Base-by-base conservation (phyloP, 2,329 filamentous ascomycete genomes). In the Pyrenophora seminiperda region DNA sequence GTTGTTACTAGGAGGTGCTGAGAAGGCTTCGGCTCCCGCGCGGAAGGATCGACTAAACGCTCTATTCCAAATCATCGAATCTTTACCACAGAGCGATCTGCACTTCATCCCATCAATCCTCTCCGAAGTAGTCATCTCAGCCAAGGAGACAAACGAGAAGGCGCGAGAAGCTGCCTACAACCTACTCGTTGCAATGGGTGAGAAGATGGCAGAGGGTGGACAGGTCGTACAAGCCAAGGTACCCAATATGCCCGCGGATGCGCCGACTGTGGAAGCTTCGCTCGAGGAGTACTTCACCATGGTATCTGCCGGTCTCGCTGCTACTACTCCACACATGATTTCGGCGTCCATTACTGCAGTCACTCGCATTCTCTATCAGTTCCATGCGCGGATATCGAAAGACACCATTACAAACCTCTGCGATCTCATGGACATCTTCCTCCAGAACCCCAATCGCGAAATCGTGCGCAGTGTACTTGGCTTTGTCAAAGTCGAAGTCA, bases 231-330 rank as follows among this genome's bases (percentile, higher is more conserved):
- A 96, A 73, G 87, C 84, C 61, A 90, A 93, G 70, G 89, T 97
- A 2, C 83, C 90, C 2, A 86, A 93, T 70, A 96, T 97, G 91
- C 83, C 90, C 3, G 77, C 83, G 39, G 86, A 95, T 71, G 88
- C 91, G 0, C 87, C 90, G 2, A 79, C 86, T 24, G 91, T 88
- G 3, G 80, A 83, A 2, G 93, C 94, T 15, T 92, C 83, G 33
- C 83, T 99, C 30, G 93, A 97, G 66, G 94, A 97, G 73, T 97
- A 91, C 76, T 90, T 97, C 77, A 97, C 93, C 47, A 99, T 99
- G 94, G 89, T 97, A 22, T 96, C 90, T 60, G 94, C 94, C 40
- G 94, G 94, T 76, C 83, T 99, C 44, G 94, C 93, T 2, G 93
- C 92, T 48, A 89, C 87, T 63, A 93, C 91, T 9, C 92, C 94